Base-by-base conservation (phyloP, 306 rosid species). In the Geum urbanum region DNA sequence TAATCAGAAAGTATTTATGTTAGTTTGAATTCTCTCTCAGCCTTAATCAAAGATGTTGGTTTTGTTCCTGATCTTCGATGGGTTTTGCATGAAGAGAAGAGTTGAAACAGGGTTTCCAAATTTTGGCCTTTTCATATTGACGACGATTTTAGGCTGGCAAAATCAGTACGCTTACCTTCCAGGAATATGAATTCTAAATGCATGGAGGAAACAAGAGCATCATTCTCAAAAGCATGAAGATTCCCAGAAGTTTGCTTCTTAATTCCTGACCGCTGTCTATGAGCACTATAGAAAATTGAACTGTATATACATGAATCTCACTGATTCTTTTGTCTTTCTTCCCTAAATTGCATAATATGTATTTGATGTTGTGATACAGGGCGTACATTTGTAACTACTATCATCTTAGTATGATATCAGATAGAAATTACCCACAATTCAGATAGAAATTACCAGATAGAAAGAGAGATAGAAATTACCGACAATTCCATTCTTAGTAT, bases 1-100 rank as follows among this genome's bases (percentile, higher is more conserved):
- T 47, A 66, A 19, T 78, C 88, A 7, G 72, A 69, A 16, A 49
- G n/a, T 37, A 75, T 84, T 48, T 81, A 84, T 70, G 77, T 60
- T 14, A 81, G 50, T 57, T 72, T 84, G 55, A 60, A 60, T 73
- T 77, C 80, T 72, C 50, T 84, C 63, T 64, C 70, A 35, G 71
- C 68, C 52, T 49, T 61, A 20, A 81, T 73, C 67, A 81, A 62
- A 73, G 79, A 81, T 65, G 65, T 22, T 66, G 83, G 81, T 60
- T 72, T 58, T 58, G 37, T 70, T 46, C 71, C 76, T 13, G 76
- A 79, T 63, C 55, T 59, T 12, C 27, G 15, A 20, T 58, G 69
- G 58, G 37, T 72, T 75, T 78, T 53, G 15, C 58, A 14, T 39
- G 78, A 76, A 3, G 81, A 64, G 10, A 66, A 59, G 47, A 64